Percentiles rank a stretch among this genome's conserved stretches.
phyloP scores from a whole-genome alignment of 345 rosid species.

The Syzygium grande region DNA sequence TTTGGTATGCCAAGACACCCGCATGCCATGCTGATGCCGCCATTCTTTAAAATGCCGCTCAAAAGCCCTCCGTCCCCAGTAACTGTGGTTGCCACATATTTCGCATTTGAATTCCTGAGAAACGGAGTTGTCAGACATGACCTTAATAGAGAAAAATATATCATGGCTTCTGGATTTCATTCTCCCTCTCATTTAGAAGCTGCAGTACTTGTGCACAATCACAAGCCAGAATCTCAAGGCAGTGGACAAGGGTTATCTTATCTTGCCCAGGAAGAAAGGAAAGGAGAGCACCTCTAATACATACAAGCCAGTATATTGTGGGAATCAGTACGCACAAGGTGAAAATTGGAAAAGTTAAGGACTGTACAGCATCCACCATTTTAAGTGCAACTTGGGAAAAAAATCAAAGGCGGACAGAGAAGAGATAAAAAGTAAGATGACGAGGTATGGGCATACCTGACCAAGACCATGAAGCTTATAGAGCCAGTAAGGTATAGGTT shows the following conservation, averaged over 20 bases:
- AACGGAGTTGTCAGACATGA: not conserved
- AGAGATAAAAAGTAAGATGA: not conserved
- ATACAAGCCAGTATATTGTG: not conserved
- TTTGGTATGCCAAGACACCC: constrained; percentile 94
- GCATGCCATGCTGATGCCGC: constrained; percentile 99
- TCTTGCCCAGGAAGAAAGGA: not conserved
- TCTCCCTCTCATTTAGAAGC: not conserved
- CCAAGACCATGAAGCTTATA: constrained; percentile 99
- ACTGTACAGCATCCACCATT: not conserved
- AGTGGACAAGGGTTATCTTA: not conserved
- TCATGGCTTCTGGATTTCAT: not conserved
- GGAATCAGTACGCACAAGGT: not conserved
- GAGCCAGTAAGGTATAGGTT: constrained; percentile 99
- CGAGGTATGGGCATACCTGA: constrained; percentile 40
- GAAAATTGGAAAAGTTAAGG: not conserved
- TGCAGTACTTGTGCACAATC: not conserved
- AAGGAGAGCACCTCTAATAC: not conserved
- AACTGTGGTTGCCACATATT: constrained; percentile 92
- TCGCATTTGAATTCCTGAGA: constrained; percentile 89
- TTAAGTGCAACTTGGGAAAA: not conserved
- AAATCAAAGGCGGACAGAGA: not conserved
- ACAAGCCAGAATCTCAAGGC: not conserved
- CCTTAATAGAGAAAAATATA: not conserved
- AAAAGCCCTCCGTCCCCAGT: constrained; percentile 96
- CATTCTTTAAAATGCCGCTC: constrained; percentile 98